Conservation (phyloP, 805 yeast genomes). For the Ogataea saltuana region DNA sequence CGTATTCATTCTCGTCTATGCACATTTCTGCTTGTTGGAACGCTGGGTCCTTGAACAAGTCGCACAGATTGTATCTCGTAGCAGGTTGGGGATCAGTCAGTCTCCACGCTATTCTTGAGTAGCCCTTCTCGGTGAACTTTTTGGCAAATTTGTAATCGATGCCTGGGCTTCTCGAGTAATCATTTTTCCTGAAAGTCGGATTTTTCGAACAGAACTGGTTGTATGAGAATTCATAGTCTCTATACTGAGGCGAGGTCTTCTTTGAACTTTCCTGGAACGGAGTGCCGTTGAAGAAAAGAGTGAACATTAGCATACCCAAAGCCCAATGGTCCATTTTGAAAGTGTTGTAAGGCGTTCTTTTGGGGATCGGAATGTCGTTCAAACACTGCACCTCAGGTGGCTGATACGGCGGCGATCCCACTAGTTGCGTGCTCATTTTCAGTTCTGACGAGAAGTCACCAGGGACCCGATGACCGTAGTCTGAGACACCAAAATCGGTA, state of each 20-base stretch:
- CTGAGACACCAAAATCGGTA: constrained; percentile 93
- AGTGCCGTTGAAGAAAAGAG: constrained; percentile 55
- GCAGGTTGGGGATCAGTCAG: constrained; percentile 62
- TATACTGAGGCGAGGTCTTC: constrained; percentile 46
- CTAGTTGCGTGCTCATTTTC: constrained; percentile 49
- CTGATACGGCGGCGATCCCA: constrained; percentile 83
- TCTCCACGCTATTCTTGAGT: constrained; percentile 78
- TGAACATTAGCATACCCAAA: constrained; percentile 68
- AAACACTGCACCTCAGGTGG: constrained; percentile 74
- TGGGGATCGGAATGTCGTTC: constrained; percentile 40
- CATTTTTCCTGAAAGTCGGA: constrained; percentile 49
- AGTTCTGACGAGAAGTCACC: constrained; percentile 51
- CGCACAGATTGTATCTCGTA: constrained; percentile 59
- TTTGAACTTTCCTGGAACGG: constrained; percentile 60
- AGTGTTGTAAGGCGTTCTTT: constrained; percentile 52
- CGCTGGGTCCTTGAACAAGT: constrained; percentile 67
- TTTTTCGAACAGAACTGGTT: constrained; percentile 38
- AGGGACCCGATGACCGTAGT: constrained; percentile 60
- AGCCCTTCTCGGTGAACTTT: constrained; percentile 58
- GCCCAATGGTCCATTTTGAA: constrained; percentile 77
- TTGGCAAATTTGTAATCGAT: constrained; percentile 69
- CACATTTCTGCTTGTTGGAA: constrained; percentile 66
- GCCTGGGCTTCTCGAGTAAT: constrained; percentile 61
- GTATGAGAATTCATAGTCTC: constrained; percentile 51
- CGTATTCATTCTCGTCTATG: constrained; percentile 45